Evolutionary conservation across 2,329 filamentous ascomycete species (phyloP), one percentile per base, ranked within the genome.

Genomic region (Botrytis medusae): DNA sequence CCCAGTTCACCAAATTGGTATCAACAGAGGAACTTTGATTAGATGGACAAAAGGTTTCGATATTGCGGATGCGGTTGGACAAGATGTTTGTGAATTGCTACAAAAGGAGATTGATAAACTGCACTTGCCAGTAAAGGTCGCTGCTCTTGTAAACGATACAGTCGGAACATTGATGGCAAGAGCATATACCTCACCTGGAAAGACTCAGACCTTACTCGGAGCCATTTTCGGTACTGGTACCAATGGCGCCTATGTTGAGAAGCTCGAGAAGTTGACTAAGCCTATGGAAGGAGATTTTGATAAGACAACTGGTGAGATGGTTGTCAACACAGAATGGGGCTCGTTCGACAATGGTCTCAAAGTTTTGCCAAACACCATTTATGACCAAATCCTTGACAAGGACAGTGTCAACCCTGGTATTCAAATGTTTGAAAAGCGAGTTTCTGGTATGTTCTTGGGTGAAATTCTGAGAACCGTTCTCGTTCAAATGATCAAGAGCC

Each of bases 41-140:
- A 91, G 96, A 78, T 99, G 96, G 96, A 99, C 96, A 73, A 99
- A 99, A 86, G 96, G 96, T 70, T 99, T 98, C 81, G 94, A 98
- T 81, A 98, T 99, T 77, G 88, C 91, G n/a, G 96, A 98, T 81
- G 93, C 95, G 1, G 84, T 99, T 74, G 96, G 95, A 79, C 92
- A 98, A 83, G 96, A 99, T 82, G 95, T 99, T 46, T 99, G 96
- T 82, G 91, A 90, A 60, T 85, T 99, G 75, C 87, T 99, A 51
- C 96, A 99, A 84, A 85, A 86, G 32, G 96, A 98, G 83, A 95
- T 99, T 79, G 94, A 98, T 83, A 89, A 89, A 74, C 89, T 98
- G 57, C 86, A 90, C 74, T 89, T 99, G 10, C 96, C 96, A 0
- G 95, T 99, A 74, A 93, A 92, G 80, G 96, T 99, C n/a, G 93